phyloP scores from a whole-genome alignment of 2,329 filamentous ascomycete genomes.

The Colletotrichum sp. region DNA sequence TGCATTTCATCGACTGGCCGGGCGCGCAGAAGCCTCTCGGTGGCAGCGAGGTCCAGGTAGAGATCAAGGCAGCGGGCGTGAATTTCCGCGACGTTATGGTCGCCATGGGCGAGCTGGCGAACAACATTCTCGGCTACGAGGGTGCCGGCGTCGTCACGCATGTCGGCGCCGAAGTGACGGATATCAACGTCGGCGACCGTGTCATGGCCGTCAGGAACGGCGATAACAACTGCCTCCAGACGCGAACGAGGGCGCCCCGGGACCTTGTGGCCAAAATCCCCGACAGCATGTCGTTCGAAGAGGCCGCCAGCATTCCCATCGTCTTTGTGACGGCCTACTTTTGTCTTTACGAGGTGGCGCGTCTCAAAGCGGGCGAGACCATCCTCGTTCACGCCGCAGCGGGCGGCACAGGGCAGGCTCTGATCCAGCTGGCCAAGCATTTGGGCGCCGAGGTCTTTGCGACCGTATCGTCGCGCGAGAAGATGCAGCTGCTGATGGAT shows the following conservation, averaged over 20 bases:
- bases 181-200: constrained; percentile 10
- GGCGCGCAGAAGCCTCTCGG: constrained; percentile 15
- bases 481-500: constrained; percentile 28
- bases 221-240: background rate
- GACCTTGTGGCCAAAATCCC: constrained; percentile 29
- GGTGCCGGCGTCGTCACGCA: constrained; percentile 23
- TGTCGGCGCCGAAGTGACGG: constrained; percentile 20
- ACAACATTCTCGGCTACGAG: constrained; percentile 28
- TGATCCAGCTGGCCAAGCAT: constrained; percentile 28
- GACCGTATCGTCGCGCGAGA: constrained; percentile 34
- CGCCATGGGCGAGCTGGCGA: constrained; percentile 27
- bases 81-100: constrained; percentile 41
- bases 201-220: background rate
- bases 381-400: constrained; percentile 32
- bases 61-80: constrained; percentile 31
- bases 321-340: constrained; percentile 36
- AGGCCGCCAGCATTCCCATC: constrained; percentile 35
- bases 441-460: constrained; percentile 35
- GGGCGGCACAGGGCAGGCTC: constrained; percentile 30
- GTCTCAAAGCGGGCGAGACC: constrained; percentile 24
- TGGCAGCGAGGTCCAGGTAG: constrained; percentile 31
- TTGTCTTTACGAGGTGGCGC: constrained; percentile 31
- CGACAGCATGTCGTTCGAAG: constrained; percentile 34
- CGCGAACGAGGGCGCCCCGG: background rate
- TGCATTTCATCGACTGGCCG: constrained; percentile 30